Conservation (phyloP, 768 basidiomycete genomes). For the Leccinum aurantiacum region DNA sequence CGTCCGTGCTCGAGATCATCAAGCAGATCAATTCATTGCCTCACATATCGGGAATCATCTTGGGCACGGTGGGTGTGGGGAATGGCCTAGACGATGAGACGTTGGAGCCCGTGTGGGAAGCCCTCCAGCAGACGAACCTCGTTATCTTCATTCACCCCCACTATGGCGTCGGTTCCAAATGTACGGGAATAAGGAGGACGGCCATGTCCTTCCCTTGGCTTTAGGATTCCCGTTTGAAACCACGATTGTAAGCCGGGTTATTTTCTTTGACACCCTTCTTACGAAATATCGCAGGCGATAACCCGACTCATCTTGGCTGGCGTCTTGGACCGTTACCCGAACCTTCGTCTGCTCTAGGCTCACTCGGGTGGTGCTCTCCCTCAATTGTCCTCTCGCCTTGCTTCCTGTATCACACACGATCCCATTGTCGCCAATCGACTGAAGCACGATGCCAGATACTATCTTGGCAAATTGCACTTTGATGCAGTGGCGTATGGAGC, state of each 20-base stretch:
- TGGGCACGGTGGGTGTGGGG: conserved; percentile 79
- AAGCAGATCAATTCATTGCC: conserved; percentile 62
- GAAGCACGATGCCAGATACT: conserved; percentile 80
- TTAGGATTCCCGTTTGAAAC: conserved; percentile 92
- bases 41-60: conserved; percentile 75
- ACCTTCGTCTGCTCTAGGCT: conserved; percentile 74
- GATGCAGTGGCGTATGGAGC: conserved; percentile 88
- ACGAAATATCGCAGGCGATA: conserved; percentile 46
- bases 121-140: conserved; percentile 64
- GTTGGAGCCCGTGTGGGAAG: conserved; percentile 81
- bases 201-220: conserved; percentile 84
- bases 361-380: conserved; percentile 88
- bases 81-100: conserved; percentile 77
- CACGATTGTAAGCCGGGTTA: conserved; percentile 59
- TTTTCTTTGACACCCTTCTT: conserved; percentile 3
- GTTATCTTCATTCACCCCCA: conserved; percentile 87
- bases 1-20: conserved; percentile 61
- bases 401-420: conserved; percentile 85
- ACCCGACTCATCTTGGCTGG: conserved; percentile 82
- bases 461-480: conserved; percentile 75
- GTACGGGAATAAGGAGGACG: conserved; percentile 78
- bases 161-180: conserved; percentile 73
- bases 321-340: conserved; percentile 75
- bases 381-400: conserved; percentile 78
- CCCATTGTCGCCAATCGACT: conserved; percentile 73